A percentile compares a stretch with the other conserved stretches of the same genome.
Conservation (phyloP, 106 monocot species). For the Dactylorhiza incarnata region DNA sequence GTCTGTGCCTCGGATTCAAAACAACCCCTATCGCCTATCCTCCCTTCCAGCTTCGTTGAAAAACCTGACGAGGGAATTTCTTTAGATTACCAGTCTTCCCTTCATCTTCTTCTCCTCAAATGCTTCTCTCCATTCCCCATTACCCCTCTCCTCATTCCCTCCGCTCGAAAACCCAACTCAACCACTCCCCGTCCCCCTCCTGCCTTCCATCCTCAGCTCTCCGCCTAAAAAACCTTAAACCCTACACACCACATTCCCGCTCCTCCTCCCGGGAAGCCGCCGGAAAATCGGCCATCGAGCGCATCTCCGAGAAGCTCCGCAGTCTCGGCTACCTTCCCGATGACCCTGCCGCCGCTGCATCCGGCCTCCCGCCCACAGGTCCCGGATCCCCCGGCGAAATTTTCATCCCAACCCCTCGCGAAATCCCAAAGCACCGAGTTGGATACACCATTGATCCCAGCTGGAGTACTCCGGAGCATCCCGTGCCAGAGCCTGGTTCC, state of each 20-base stretch:
- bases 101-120: neutral
- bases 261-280: constrained; percentile 16
- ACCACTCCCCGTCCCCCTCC: neutral
- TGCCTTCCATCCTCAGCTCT: constrained; percentile 1
- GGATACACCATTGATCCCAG: constrained; percentile 77
- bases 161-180: neutral
- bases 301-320: constrained; percentile 96
- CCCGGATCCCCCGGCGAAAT: constrained; percentile 64
- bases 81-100: neutral
- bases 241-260: neutral
- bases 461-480: constrained; percentile 74
- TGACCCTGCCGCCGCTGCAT: neutral
- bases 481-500: constrained; percentile 64
- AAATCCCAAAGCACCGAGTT: constrained; percentile 58
- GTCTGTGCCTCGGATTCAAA: too few relatives aligned
- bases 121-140: constrained; percentile 11
- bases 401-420: constrained; percentile 64
- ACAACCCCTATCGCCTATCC: too few relatives aligned
- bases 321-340: constrained; percentile 63
- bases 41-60: too few relatives aligned
- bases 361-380: neutral
- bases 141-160: constrained; percentile 6
- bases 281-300: constrained; percentile 55
- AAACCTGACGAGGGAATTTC: too few relatives aligned
- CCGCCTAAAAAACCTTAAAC: constrained; percentile 9